These are phyloP conservation scores for Sphaerulina musiva DNA, from an alignment of 2,329 filamentous ascomycete genomes.

Conservation along the genomic window DNA sequence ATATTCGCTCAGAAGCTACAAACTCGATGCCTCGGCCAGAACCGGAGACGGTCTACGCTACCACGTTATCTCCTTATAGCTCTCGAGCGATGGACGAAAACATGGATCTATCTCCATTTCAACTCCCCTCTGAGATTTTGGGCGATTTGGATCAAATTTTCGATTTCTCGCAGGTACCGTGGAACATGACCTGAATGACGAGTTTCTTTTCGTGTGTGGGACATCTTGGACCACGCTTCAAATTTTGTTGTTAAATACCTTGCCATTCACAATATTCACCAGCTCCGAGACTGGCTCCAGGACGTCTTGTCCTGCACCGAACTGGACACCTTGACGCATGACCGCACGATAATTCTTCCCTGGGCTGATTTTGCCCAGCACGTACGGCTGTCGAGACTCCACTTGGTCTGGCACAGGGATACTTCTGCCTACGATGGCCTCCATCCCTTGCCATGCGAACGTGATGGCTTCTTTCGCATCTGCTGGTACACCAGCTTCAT, in stretches of 20 bases:
- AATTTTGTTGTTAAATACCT: slow-evolving; percentile 43
- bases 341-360: slow-evolving; percentile 51
- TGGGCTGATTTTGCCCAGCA: slow-evolving; percentile 51
- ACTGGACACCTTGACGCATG: slow-evolving; percentile 48
- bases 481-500: slow-evolving; percentile 52
- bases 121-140: slow-evolving; percentile 12
- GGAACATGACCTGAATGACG: slow-evolving; percentile 6
- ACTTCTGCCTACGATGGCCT: slow-evolving; percentile 50
- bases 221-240: neutral
- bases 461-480: slow-evolving; percentile 55
- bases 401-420: slow-evolving; percentile 51
- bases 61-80: neutral
- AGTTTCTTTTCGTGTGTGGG: neutral
- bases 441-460: slow-evolving; percentile 57
- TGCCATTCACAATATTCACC: slow-evolving; percentile 47
- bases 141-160: slow-evolving; percentile 12
- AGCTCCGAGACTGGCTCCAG: slow-evolving; percentile 46
- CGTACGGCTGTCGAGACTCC: slow-evolving; percentile 47
- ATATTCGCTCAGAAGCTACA: neutral
- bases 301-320: slow-evolving; percentile 40
- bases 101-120: slow-evolving; percentile 10
- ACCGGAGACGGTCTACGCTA: slow-evolving; percentile 1
- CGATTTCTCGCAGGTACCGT: slow-evolving; percentile 10
- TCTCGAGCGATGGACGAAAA: slow-evolving; percentile 3
- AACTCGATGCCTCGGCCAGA: slow-evolving; percentile 1